Evolutionary conservation across 768 basidiomycete species (phyloP).

Genomic region (Mycena rebaudengoi): DNA sequence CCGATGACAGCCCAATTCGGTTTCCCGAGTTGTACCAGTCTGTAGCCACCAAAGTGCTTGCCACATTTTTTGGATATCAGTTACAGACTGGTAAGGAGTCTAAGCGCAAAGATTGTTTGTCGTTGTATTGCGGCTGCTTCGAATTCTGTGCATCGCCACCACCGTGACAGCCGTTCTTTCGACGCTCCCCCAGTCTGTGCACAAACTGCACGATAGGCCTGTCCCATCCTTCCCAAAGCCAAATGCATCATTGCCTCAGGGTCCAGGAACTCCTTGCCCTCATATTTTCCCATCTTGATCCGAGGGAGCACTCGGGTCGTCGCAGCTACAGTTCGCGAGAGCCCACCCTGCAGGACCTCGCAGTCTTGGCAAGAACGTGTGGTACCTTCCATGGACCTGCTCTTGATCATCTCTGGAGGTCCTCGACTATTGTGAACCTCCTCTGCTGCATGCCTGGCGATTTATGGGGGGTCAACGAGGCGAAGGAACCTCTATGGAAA

Average conservation of each 20-base stretch:
- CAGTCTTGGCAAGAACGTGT: constrained; percentile 9
- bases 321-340: constrained; percentile 1
- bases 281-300: constrained; percentile 11
- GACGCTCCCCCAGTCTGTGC: neutral
- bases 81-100: no score
- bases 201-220: neutral
- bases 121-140: no score
- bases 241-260: constrained; percentile 4
- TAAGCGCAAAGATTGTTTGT: no score
- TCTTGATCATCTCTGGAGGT: constrained; percentile 7
- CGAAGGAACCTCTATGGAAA: neutral
- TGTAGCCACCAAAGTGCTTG: no score
- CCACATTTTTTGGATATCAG: no score
- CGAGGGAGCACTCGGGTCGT: neutral
- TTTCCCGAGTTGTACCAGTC: no score
- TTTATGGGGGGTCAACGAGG: constrained; percentile 2
- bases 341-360: constrained; percentile 4
- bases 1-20: no score
- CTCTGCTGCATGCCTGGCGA: constrained; percentile 10
- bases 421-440: neutral
- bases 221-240: constrained; percentile 1
- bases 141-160: neutral
- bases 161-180: constrained; percentile 4
- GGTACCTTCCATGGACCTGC: neutral
- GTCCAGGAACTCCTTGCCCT: constrained; percentile 2